Evolutionary conservation across 257 asterid genomes (phyloP), one percentile per base, ranked within the genome.

Genomic region (Solanum gandarillasii): DNA sequence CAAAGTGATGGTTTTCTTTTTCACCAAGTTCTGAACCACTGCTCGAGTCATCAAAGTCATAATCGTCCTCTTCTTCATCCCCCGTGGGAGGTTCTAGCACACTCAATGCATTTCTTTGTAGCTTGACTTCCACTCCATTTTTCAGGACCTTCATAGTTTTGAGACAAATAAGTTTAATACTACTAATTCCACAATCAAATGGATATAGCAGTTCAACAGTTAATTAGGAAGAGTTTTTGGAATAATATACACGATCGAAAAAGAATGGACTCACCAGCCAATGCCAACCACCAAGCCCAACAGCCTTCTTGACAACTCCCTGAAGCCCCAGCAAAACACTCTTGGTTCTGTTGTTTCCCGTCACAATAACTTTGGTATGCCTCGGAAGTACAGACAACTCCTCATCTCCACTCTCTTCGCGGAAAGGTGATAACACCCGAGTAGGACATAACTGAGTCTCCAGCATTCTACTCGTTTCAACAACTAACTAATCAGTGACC

Each of bases 241-340:
- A 41, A 38, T n/a, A 85, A 27, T 4, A 85, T 25, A 41, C 5
- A 85, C 27, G 14, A 7, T 46, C 20, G 41, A 82, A 83, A 60
- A 86, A 85, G 82, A 34, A 58, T 46, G 86, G 13, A 16, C 83
- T 84, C 94, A 95, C 98, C 98, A 97, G 97, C 99, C 99, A 96
- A 93, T 96, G 99, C 99, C 99, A 94, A 87, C 98, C 98, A 84
- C 99, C 99, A 90, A 96, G 98, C 16, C 99, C 98, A 90, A 96
- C 98, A 89, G 99, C 98, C 87, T 96, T 96, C 97, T 96, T 96
- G 89, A 96, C 99, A 73, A 95, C 97, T 55, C 99, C 99, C 94
- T 95, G 98, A 90, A 96, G 91, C 32, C 99, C 99, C 60, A 96
- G 98, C 93, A 96, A 92, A 88, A 96, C 98, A 87, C 98, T 95